Percentiles rank a stretch among this genome's conserved stretches.
phyloP scores from a whole-genome alignment of 257 asterid species.

The Striga asiatica region DNA sequence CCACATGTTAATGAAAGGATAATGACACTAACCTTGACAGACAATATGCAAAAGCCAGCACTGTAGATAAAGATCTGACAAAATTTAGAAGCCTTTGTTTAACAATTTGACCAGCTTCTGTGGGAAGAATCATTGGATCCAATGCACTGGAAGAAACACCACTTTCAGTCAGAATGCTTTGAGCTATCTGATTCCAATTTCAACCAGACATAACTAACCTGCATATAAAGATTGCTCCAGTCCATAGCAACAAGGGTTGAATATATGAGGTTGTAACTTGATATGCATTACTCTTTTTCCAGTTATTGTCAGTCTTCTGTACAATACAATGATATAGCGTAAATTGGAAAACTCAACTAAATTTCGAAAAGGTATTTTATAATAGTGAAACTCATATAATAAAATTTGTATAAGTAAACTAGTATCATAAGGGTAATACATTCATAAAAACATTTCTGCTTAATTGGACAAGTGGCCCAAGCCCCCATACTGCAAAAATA shows the following conservation, averaged over 20 bases:
- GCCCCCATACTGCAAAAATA: slow-evolving; percentile 81
- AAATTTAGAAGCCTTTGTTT: slow-evolving; percentile 76
- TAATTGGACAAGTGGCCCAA: slow-evolving; percentile 60
- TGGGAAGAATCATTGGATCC: slow-evolving; percentile 75
- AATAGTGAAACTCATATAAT: neutral
- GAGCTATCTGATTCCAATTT: neutral
- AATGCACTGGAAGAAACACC: slow-evolving; percentile 52
- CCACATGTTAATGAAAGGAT: slow-evolving; percentile 9
- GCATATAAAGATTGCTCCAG: slow-evolving; percentile 74
- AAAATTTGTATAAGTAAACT: slow-evolving; percentile 8
- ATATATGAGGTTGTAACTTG: slow-evolving; percentile 60
- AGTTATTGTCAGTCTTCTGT: slow-evolving; percentile 68
- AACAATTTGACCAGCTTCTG: slow-evolving; percentile 77
- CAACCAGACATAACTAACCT: slow-evolving; percentile 43
- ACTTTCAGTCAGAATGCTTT: slow-evolving; percentile 17
- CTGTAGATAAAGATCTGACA: slow-evolving; percentile 84
- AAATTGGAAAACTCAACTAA: slow-evolving; percentile 10
- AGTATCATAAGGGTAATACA: slow-evolving; percentile 26
- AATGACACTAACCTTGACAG: slow-evolving; percentile 54
- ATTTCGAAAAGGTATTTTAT: neutral
- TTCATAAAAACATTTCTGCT: slow-evolving; percentile 52
- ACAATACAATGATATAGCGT: slow-evolving; percentile 1
- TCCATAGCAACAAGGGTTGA: slow-evolving; percentile 82
- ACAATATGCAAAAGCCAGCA: slow-evolving; percentile 82
- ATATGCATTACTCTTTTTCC: slow-evolving; percentile 78